These are phyloP conservation scores for Podospora australis DNA, from an alignment of 495 filamentous ascomycete genomes.

Conservation along the genomic window DNA sequence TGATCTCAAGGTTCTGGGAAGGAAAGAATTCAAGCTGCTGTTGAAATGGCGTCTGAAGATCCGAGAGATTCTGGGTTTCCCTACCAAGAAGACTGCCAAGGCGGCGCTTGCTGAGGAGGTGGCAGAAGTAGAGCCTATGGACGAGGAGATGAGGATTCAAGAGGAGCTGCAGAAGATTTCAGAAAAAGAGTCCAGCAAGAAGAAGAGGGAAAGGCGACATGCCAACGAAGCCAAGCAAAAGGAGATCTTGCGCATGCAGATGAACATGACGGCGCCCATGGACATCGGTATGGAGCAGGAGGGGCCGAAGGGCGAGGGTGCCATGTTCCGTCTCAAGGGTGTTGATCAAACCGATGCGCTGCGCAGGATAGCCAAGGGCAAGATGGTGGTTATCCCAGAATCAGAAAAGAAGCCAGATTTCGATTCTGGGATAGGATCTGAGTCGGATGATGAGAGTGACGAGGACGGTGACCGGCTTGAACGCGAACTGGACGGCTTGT, in stretches of 20 bases:
- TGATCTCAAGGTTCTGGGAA: constrained; percentile 85
- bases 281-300: constrained; percentile 92
- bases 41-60: constrained; percentile 87
- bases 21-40: constrained; percentile 91
- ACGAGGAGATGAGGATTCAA: constrained; percentile 85
- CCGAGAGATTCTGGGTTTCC: constrained; percentile 84
- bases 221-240: constrained; percentile 87
- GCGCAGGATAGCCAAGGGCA: constrained; percentile 67
- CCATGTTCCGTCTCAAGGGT: constrained; percentile 75
- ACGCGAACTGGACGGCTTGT: constrained; percentile 75
- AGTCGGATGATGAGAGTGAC: constrained; percentile 58
- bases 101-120: constrained; percentile 56
- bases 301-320: constrained; percentile 66
- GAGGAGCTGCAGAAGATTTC: constrained; percentile 75
- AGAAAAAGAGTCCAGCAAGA: constrained; percentile 65
- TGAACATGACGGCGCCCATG: constrained; percentile 92
- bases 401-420: constrained; percentile 51
- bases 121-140: constrained; percentile 78
- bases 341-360: constrained; percentile 68
- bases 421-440: constrained; percentile 52
- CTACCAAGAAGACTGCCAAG: constrained; percentile 60
- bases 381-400: constrained; percentile 58
- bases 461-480: constrained; percentile 79
- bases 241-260: constrained; percentile 87
- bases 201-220: constrained; percentile 71